Conservation (phyloP, 441 rosid genomes). For the Mallotus japonicus region DNA sequence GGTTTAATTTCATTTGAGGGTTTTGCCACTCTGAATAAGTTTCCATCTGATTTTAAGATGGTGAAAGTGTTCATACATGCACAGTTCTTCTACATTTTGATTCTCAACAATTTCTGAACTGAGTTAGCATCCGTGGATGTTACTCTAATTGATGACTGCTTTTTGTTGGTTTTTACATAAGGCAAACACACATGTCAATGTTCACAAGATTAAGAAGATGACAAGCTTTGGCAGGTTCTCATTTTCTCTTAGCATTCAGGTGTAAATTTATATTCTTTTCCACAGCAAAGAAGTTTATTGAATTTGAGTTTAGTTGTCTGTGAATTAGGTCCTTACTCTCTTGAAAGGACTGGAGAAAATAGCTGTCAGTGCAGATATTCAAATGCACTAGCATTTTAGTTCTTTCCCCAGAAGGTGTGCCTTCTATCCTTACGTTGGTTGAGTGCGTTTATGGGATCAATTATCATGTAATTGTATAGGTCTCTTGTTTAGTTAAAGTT, state of each 20-base stretch:
- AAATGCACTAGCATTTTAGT: constrained; percentile 83
- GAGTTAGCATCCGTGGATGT: not conserved
- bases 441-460: not conserved
- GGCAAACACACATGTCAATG: constrained; percentile 97
- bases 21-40: not conserved
- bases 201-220: constrained; percentile 88
- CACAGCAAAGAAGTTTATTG: constrained; percentile 9
- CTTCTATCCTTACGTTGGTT: constrained; percentile 13
- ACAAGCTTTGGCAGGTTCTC: constrained; percentile 97
- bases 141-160: not conserved
- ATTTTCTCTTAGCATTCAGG: constrained; percentile 7
- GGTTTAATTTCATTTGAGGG: not conserved
- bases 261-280: not conserved
- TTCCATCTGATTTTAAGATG: not conserved
- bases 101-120: too few relatives aligned
- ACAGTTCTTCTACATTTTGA: not conserved
- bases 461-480: constrained; percentile 6
- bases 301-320: constrained; percentile 18
- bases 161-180: constrained; percentile 31
- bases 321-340: constrained; percentile 85
- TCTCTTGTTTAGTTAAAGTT: constrained; percentile 7
- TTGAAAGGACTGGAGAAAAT: constrained; percentile 96
- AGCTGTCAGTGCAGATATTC: constrained; percentile 99
- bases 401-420: constrained; percentile 88
- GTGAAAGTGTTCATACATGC: too few relatives aligned